Base-by-base conservation (phyloP, 208 protist genomes). In the Leishmania aethiopica region DNA sequence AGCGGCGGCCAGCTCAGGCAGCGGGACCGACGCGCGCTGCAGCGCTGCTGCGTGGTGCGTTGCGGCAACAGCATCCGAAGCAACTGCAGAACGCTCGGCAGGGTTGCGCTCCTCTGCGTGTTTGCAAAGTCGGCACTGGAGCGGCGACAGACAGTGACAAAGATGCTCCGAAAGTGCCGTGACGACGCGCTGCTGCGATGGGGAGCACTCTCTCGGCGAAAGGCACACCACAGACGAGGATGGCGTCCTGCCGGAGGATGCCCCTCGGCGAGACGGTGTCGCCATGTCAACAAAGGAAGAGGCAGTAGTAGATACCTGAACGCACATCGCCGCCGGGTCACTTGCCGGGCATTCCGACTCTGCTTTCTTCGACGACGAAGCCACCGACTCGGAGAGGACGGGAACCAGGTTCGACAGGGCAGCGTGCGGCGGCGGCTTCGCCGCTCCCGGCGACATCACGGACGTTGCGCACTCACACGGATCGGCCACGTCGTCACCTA, bases 161-260 rank as follows among this genome's bases (percentile, higher is more conserved):
- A n/a, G 28, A 74, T 22, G 25, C 45, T 1, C 25, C 6, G 45
- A 35, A 47, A 2, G 1, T 19, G 45, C 13, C 28, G 40, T 2
- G 11, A 55, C 8, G 11, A 35, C 70, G 40, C 28, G 28, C 42
- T 45, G 70, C 70, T 51, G 25, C 11, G 70, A 74, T 35, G 45
- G 17, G 4, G 45, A 74, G 11, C n/a, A 17, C 47, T 74, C 47
- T 74, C 70, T 53, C 45, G 45, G 40, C 6, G 70, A 74, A 8
- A 74, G 25, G 47, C 70, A 35, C 70, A 74, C 70, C 70, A 51
- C 70, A 37, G 70, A 74, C 0, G 45, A 74, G 28, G 70, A 47
- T 8, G 42, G 6, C 11, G 45, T 28, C 22, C 25, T 3, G n/a
- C 13, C 55, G 45, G 45, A 37, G 42, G 45, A 74, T 51, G 25